These are phyloP conservation scores for Setaria viridis DNA, from an alignment of 202 grass and related monocot species.

Conservation along the genomic window DNA sequence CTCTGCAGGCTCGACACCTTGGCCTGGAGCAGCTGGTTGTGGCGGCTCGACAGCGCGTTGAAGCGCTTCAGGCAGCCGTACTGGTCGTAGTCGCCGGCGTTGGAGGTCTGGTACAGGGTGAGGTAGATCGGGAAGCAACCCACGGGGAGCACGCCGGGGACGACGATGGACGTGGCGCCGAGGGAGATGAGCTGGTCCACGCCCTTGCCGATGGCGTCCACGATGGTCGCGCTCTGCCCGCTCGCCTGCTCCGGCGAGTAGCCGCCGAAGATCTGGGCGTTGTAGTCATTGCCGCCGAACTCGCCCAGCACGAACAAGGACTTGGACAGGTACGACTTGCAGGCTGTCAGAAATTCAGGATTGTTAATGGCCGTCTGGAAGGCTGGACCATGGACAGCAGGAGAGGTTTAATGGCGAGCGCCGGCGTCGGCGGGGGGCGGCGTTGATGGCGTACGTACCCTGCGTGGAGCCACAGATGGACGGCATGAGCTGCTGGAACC, in stretches of 20 bases:
- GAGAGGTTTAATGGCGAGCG: background rate
- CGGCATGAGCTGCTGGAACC: constrained; percentile 68
- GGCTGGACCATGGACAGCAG: background rate
- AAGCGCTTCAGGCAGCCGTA: constrained; percentile 62
- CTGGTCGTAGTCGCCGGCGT: constrained; percentile 66
- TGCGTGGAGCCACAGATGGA: constrained; percentile 65
- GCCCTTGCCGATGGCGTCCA: constrained; percentile 53
- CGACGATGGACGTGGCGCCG: constrained; percentile 51
- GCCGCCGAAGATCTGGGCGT: constrained; percentile 60
- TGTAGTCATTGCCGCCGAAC: constrained; percentile 88
- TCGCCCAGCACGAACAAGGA: constrained; percentile 79
- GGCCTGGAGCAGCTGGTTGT: constrained; percentile 61
- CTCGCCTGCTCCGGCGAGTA: constrained; percentile 52
- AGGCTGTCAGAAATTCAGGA: constrained; percentile 15
- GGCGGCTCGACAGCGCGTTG: constrained; percentile 52
- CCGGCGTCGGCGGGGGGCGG: background rate
- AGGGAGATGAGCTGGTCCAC: constrained; percentile 58
- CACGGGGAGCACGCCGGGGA: constrained; percentile 68
- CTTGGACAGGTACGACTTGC: constrained; percentile 63
- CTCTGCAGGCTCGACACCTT: constrained; percentile 54
- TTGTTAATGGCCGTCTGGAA: background rate
- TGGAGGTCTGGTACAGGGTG: constrained; percentile 56
- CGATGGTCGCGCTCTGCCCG: constrained; percentile 39
- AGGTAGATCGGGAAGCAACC: constrained; percentile 78
- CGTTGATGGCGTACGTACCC: constrained; percentile 1